Evolutionary conservation across 768 basidiomycete species (phyloP).

Genomic region (Pleurotus tuoliensis): DNA sequence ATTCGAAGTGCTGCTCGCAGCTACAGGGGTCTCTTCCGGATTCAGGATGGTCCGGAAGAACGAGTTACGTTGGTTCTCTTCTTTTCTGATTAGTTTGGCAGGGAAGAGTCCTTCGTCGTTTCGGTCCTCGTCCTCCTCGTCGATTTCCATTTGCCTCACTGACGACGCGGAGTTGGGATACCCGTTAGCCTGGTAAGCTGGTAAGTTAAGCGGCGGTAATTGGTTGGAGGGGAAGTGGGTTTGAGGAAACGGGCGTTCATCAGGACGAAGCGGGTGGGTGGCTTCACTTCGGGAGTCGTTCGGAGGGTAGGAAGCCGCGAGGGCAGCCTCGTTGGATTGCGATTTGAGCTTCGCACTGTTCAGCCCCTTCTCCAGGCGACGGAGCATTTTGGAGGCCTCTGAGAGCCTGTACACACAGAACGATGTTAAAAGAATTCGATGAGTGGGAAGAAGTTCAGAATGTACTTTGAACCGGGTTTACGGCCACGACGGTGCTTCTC

Average conservation of each 20-base stretch:
- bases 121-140: conserved; percentile 61
- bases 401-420: conserved; percentile 52
- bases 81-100: conserved; percentile 67
- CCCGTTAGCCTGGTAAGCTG: conserved; percentile 29
- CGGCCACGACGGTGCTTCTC: conserved; percentile 88
- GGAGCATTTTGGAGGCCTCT: conserved; percentile 86
- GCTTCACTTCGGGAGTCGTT: conserved; percentile 24
- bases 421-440: conserved; percentile 10
- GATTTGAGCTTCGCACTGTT: conserved; percentile 76
- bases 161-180: conserved; percentile 32
- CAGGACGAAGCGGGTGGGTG: conserved; percentile 23
- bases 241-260: conserved; percentile 30
- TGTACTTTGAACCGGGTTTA: conserved; percentile 87
- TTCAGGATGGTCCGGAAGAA: conserved; percentile 85
- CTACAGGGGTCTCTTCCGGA: conserved; percentile 48
- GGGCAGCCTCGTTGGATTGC: conserved; percentile 32
- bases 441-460: conserved; percentile 14
- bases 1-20: conserved; percentile 26
- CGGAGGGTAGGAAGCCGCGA: conserved; percentile 25
- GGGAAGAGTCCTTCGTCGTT: conserved; percentile 67
- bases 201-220: conserved; percentile 44
- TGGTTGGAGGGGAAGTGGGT: conserved; percentile 42
- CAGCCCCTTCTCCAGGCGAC: conserved; percentile 80
- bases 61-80: conserved; percentile 60
- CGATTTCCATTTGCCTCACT: conserved; percentile 41